These are phyloP conservation scores for Fusarium verticillioides DNA, from an alignment of 2,329 filamentous ascomycete species.

Conservation along the genomic window DNA sequence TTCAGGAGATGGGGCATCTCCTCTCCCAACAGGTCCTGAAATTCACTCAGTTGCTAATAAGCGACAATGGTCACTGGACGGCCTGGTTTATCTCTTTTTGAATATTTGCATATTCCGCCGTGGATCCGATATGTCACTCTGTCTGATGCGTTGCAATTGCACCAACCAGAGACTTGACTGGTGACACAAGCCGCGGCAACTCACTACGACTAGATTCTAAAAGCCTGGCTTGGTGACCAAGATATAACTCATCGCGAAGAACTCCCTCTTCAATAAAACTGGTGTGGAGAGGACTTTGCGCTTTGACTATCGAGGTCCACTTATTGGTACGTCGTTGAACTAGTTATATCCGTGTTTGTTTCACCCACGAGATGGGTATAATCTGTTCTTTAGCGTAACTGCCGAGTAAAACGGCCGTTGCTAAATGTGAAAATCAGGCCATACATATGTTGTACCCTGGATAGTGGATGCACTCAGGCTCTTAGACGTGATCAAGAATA, in stretches of 20 bases:
- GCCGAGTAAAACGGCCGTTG: slow-evolving; percentile 15
- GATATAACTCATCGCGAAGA: slow-evolving; percentile 5
- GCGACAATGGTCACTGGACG: background rate
- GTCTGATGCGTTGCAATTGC: background rate
- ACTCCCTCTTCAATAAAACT: background rate
- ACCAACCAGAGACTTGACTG: slow-evolving; percentile 6
- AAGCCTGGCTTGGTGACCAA: slow-evolving; percentile 1
- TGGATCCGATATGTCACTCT: slow-evolving; percentile 7
- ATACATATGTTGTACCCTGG: background rate
- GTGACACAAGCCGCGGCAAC: slow-evolving; percentile 10
- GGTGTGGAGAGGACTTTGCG: slow-evolving; percentile 14
- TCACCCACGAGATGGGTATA: slow-evolving; percentile 11
- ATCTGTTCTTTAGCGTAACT: slow-evolving; percentile 3
- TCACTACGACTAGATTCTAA: slow-evolving; percentile 6
- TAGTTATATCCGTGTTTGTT: slow-evolving; percentile 7
- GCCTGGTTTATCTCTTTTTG: background rate
- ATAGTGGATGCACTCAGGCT: background rate
- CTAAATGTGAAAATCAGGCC: slow-evolving; percentile 16
- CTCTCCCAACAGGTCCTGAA: slow-evolving; percentile 10
- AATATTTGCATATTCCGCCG: slow-evolving; percentile 6
- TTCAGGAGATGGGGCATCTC: slow-evolving; percentile 1
- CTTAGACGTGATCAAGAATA: slow-evolving; percentile 4
- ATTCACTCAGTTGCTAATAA: background rate
- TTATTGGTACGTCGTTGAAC: background rate
- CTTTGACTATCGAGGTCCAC: slow-evolving; percentile 20